These are phyloP conservation scores for Usnea hakonensis DNA, from an alignment of 495 filamentous ascomycete genomes.

Conservation along the genomic window DNA sequence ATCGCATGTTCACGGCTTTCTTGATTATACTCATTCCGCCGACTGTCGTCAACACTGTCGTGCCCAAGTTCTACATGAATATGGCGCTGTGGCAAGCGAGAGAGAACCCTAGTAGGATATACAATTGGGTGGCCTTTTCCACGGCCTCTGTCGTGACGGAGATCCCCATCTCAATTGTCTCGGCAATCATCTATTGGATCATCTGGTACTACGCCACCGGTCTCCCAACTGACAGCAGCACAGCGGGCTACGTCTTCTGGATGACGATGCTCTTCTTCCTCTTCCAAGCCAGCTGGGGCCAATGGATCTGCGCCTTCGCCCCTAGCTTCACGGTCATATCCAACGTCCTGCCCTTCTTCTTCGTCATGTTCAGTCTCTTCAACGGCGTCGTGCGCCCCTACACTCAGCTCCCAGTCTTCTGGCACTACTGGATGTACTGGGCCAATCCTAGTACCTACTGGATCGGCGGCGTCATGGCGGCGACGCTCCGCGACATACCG, in stretches of 20 bases:
- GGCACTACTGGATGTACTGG: constrained; percentile 75
- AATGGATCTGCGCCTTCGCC: constrained; percentile 78
- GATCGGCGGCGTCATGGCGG: constrained; percentile 65
- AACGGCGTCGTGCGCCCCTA: constrained; percentile 67
- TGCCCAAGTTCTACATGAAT: constrained; percentile 78
- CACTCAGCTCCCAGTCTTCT: constrained; percentile 55
- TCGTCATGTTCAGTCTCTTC: constrained; percentile 68
- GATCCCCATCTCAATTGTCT: constrained; percentile 62
- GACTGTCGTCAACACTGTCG: constrained; percentile 64
- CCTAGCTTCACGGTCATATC: constrained; percentile 74
- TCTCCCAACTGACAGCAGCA: constrained; percentile 52
- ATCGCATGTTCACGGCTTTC: constrained; percentile 68
- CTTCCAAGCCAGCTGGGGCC: constrained; percentile 70
- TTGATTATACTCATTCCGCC: constrained; percentile 67
- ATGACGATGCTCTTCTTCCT: constrained; percentile 78
- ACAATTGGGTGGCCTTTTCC: constrained; percentile 76
- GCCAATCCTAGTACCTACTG: constrained; percentile 63
- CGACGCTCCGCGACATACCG: constrained; percentile 45
- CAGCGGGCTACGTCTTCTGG: constrained; percentile 74
- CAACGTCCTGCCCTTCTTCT: constrained; percentile 71
- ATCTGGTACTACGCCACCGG: constrained; percentile 78
- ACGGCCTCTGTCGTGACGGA: constrained; percentile 70
- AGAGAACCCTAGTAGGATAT: constrained; percentile 70
- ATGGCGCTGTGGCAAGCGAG: constrained; percentile 67
- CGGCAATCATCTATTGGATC: constrained; percentile 59